phyloP scores from a whole-genome alignment of 164 flowering plant genomes.

The Akebia trifoliata region DNA sequence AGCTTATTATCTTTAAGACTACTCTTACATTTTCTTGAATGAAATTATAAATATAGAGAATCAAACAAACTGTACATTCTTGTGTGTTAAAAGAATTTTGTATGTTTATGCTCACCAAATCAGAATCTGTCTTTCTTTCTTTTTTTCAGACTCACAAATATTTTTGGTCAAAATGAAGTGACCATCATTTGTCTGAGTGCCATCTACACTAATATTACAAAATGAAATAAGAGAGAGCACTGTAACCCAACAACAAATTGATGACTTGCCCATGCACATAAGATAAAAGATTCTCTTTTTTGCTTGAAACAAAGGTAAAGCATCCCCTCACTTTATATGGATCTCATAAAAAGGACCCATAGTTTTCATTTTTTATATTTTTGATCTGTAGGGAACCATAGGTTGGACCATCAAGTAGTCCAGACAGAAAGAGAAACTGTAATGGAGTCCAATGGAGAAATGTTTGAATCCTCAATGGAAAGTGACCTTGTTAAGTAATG shows the following conservation, averaged over 20 bases:
- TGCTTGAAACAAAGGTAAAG: slow-evolving; percentile 13
- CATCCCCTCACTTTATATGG: slow-evolving; percentile 4
- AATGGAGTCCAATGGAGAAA: background rate
- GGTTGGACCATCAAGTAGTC: background rate
- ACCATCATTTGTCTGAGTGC: slow-evolving; percentile 5
- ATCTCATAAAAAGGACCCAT: background rate
- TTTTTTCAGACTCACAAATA: background rate
- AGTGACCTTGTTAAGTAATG: slow-evolving; percentile 1
- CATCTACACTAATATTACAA: background rate
- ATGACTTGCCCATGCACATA: slow-evolving; percentile 3
- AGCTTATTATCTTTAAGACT: no score
- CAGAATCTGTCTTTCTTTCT: background rate
- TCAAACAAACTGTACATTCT: no score
- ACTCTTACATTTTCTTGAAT: no score
- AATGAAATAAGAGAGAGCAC: background rate
- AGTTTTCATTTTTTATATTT: no score
- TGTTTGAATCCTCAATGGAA: background rate
- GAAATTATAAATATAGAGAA: no score
- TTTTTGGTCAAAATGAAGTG: background rate
- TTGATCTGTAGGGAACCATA: no score
- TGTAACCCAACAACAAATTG: background rate
- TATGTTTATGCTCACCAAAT: no score
- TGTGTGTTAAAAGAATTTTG: no score
- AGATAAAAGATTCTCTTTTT: slow-evolving; percentile 11
- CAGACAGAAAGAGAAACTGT: background rate